A percentile compares a stretch with the other conserved stretches of the same genome.
Conservation (phyloP, 164 flowering plant species). For the Tetracentron sinense region DNA sequence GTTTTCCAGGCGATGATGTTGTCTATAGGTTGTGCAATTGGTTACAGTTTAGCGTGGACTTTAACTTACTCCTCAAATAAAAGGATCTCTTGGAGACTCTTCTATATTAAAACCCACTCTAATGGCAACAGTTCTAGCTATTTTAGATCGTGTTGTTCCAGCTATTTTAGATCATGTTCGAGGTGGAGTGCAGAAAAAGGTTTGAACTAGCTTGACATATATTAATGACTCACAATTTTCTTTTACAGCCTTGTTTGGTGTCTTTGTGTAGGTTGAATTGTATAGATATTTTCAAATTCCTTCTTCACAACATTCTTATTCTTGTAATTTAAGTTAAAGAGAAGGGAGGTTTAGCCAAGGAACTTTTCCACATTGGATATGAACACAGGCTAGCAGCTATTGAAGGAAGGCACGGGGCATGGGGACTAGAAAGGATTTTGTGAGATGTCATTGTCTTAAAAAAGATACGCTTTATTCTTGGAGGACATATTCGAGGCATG, state of each 20-base stretch:
- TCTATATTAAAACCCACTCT: slow-evolving; percentile 72
- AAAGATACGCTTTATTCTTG: slow-evolving; percentile 59
- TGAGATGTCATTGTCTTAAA: slow-evolving; percentile 75
- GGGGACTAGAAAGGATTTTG: slow-evolving; percentile 69
- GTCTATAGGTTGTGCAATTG: slow-evolving; percentile 64
- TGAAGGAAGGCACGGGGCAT: slow-evolving; percentile 93
- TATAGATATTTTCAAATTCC: neutral
- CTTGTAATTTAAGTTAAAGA: slow-evolving; percentile 59
- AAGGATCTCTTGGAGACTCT: slow-evolving; percentile 85
- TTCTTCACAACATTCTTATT: neutral
- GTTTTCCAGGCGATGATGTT: slow-evolving; percentile 59
- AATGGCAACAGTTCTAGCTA: slow-evolving; percentile 91
- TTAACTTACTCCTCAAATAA: slow-evolving; percentile 81
- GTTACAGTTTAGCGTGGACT: slow-evolving; percentile 85
- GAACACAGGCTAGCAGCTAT: slow-evolving; percentile 65
- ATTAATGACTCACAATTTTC: neutral
- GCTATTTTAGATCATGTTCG: too few relatives aligned
- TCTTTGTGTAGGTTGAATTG: neutral
- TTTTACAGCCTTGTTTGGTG: slow-evolving; percentile 9
- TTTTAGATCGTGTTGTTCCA: slow-evolving; percentile 92
- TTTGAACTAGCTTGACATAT: slow-evolving; percentile 16
- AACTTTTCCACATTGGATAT: slow-evolving; percentile 65
- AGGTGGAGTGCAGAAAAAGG: slow-evolving; percentile 89
- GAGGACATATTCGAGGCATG: slow-evolving; percentile 70
- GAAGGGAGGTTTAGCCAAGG: slow-evolving; percentile 66